Conservation (phyloP, 1,139 yeast species). For the Zygosaccharomyces pseudobailii region DNA sequence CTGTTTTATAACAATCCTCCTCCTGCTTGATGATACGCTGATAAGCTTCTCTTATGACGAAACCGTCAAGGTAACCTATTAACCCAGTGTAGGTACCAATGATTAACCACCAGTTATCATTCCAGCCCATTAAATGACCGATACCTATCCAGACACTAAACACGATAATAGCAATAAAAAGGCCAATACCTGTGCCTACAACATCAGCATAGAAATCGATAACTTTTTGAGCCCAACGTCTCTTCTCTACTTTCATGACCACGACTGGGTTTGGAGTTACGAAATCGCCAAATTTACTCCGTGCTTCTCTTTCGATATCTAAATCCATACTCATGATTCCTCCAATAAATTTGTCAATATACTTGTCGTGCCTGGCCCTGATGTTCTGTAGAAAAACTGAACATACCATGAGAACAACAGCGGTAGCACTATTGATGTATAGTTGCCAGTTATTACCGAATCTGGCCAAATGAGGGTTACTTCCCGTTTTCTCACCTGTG, state of each 20-base stretch:
- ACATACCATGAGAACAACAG: slow-evolving; percentile 35
- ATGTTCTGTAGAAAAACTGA: slow-evolving; percentile 37
- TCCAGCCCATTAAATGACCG: slow-evolving; percentile 36
- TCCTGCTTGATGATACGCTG: slow-evolving; percentile 32
- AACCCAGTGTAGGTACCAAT: slow-evolving; percentile 42
- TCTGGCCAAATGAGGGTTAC: slow-evolving; percentile 21
- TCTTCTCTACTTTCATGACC: slow-evolving; percentile 24
- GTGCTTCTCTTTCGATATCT: slow-evolving; percentile 28
- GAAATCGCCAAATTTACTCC: slow-evolving; percentile 24
- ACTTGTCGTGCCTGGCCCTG: slow-evolving; percentile 36
- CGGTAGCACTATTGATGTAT: slow-evolving; percentile 39
- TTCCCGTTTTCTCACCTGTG: slow-evolving; percentile 23
- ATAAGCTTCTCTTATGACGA: slow-evolving; percentile 38
- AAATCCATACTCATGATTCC: slow-evolving; percentile 29
- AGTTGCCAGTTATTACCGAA: slow-evolving; percentile 39
- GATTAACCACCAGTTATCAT: slow-evolving; percentile 40
- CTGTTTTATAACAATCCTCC: slow-evolving; percentile 26
- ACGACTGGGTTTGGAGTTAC: slow-evolving; percentile 25
- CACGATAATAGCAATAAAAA: slow-evolving; percentile 32
- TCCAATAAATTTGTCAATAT: slow-evolving; percentile 26
- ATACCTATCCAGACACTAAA: slow-evolving; percentile 37
- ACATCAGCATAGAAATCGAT: slow-evolving; percentile 39
- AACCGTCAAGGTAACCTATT: slow-evolving; percentile 40
- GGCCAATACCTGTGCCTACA: slow-evolving; percentile 40
- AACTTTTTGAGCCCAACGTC: slow-evolving; percentile 22